A percentile compares a stretch with the other conserved stretches of the same genome.
Conservation (phyloP, 495 filamentous ascomycete species). For the Parachaetomium inaequale region DNA sequence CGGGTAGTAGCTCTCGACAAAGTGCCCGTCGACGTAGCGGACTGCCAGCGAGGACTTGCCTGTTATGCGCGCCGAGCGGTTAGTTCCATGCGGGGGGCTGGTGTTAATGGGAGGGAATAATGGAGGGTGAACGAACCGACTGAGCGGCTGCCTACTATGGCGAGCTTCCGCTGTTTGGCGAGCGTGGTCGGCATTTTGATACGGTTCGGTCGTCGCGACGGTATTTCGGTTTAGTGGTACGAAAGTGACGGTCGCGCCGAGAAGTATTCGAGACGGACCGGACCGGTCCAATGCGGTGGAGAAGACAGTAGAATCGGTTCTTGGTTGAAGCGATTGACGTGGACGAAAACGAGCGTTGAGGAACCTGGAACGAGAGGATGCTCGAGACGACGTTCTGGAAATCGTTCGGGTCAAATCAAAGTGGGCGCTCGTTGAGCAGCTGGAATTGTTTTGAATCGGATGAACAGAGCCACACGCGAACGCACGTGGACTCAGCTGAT, state of each 20-base stretch:
- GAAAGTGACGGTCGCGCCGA: background rate
- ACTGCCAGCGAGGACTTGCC: constrained; percentile 98
- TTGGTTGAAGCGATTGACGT: no score
- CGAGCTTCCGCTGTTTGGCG: constrained; percentile 95
- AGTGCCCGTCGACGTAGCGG: constrained; percentile 95
- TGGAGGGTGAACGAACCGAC: constrained; percentile 64
- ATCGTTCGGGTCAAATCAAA: background rate
- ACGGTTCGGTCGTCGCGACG: background rate
- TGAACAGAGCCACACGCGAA: background rate
- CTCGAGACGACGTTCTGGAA: background rate
- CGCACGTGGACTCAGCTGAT: background rate
- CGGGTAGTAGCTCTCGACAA: constrained; percentile 98
- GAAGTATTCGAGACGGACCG: no score
- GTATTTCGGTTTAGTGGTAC: background rate
- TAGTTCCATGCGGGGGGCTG: background rate
- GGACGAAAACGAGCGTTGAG: background rate
- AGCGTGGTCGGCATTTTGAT: constrained; percentile 67
- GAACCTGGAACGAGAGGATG: background rate
- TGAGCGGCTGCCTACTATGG: constrained; percentile 94
- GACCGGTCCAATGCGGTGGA: background rate
- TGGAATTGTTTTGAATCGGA: background rate
- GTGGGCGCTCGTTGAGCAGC: background rate
- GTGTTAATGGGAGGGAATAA: constrained; percentile 1
- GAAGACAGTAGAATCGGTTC: no score
- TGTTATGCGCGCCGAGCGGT: constrained; percentile 31